Conservation (phyloP, 768 basidiomycete genomes). For the Punctularia strigosozonata region DNA sequence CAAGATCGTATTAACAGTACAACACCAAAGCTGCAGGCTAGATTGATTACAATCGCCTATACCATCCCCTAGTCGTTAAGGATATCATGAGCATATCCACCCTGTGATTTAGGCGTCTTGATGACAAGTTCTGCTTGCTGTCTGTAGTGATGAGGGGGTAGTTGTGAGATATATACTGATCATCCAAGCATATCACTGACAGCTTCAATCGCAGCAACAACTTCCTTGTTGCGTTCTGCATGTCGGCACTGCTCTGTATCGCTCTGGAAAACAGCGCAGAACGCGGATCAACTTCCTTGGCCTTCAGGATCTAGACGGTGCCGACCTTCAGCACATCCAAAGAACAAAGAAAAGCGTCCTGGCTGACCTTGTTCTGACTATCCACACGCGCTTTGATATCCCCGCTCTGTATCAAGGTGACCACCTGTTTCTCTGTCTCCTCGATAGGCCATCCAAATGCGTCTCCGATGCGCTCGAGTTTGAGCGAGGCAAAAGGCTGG, state of each 20-base stretch:
- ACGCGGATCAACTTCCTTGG: slow-evolving; percentile 70
- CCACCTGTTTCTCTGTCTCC: slow-evolving; percentile 63
- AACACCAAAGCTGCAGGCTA: too few relatives aligned
- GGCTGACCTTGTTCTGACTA: slow-evolving; percentile 70
- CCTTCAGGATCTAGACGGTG: slow-evolving; percentile 53
- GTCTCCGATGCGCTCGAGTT: slow-evolving; percentile 68
- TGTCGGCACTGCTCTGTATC: slow-evolving; percentile 59
- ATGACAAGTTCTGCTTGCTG: slow-evolving; percentile 75
- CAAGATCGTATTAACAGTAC: too few relatives aligned
- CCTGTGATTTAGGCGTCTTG: slow-evolving; percentile 40
- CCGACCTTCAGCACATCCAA: neutral
- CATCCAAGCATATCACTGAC: too few relatives aligned
- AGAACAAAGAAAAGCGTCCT: neutral
- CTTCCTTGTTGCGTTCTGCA: slow-evolving; percentile 65
- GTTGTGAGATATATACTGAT: too few relatives aligned
- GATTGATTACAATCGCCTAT: too few relatives aligned
- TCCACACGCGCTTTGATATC: slow-evolving; percentile 78
- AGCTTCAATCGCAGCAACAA: slow-evolving; percentile 73
- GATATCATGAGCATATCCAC: too few relatives aligned
- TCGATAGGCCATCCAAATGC: slow-evolving; percentile 79
- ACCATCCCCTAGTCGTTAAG: too few relatives aligned
- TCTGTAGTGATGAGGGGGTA: too few relatives aligned
- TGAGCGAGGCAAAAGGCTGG: slow-evolving; percentile 79
- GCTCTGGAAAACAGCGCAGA: slow-evolving; percentile 67
- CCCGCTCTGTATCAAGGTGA: slow-evolving; percentile 65